A percentile compares a stretch with the other conserved stretches of the same genome.
phyloP scores from a whole-genome alignment of 805 yeast species.

The Kodamaea kaohsiungensis region DNA sequence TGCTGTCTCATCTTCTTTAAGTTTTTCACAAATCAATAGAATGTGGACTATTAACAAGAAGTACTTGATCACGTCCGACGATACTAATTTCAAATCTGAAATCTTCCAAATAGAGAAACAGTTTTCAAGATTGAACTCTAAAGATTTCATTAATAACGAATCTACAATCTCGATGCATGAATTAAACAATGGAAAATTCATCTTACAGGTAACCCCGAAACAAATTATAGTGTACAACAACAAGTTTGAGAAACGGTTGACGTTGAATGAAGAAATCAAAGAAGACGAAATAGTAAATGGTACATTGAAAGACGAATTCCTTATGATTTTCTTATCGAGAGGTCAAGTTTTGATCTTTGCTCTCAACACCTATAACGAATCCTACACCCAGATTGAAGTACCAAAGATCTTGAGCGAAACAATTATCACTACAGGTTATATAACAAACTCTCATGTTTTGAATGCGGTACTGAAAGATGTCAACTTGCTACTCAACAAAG shows the following conservation, averaged over 20 bases:
- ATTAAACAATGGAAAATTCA: slow-evolving; percentile 52
- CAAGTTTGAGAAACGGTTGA: slow-evolving; percentile 53
- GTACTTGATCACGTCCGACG: slow-evolving; percentile 72
- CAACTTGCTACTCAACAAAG: slow-evolving; percentile 29
- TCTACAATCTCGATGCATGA: slow-evolving; percentile 69
- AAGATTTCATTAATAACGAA: slow-evolving; percentile 62
- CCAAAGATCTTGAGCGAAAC: slow-evolving; percentile 45
- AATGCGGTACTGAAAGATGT: slow-evolving; percentile 39
- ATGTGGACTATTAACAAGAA: slow-evolving; percentile 72
- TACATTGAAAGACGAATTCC: slow-evolving; percentile 59
- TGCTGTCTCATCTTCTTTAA: slow-evolving; percentile 61
- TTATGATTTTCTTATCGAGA: slow-evolving; percentile 62
- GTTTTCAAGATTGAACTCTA: slow-evolving; percentile 60
- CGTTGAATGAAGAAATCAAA: slow-evolving; percentile 41
- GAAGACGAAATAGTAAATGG: slow-evolving; percentile 68
- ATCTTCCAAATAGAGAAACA: slow-evolving; percentile 63
- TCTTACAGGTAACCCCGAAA: slow-evolving; percentile 73
- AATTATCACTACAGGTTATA: slow-evolving; percentile 70
- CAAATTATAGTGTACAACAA: slow-evolving; percentile 62
- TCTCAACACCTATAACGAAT: slow-evolving; percentile 39
- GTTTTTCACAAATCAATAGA: slow-evolving; percentile 69
- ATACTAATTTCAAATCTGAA: slow-evolving; percentile 62
- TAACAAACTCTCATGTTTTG: slow-evolving; percentile 52
- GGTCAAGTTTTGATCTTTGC: slow-evolving; percentile 66
- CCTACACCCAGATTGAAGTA: slow-evolving; percentile 34